Evolutionary conservation across 352 stramenopile species (phyloP).

Genomic region (Pythium aphanidermatum): DNA sequence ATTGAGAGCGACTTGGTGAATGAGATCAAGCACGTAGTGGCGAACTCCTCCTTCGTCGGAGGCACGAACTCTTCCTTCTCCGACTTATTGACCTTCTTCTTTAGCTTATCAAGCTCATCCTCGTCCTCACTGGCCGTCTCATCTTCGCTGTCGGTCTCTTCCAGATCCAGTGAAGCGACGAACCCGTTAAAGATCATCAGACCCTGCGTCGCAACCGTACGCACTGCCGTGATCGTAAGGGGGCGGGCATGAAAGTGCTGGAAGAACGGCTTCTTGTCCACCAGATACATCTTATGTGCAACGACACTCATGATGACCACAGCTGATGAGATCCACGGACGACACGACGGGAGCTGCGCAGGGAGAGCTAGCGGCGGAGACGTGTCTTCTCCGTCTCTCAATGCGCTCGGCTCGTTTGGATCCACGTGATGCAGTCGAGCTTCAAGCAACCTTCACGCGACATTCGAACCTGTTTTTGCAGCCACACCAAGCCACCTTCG

Average conservation of each 20-base stretch:
- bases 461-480: no score
- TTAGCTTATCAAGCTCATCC: slow-evolving; percentile 9
- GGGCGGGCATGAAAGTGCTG: slow-evolving; percentile 75
- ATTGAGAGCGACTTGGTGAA: slow-evolving; percentile 79
- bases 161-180: slow-evolving; percentile 65
- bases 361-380: no score
- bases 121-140: slow-evolving; percentile 26
- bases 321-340: not conserved
- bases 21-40: slow-evolving; percentile 38
- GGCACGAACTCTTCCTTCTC: slow-evolving; percentile 35
- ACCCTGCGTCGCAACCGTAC: slow-evolving; percentile 57
- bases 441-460: slow-evolving; percentile 6
- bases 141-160: slow-evolving; percentile 51
- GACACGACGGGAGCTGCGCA: no score
- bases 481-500: no score
- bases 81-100: slow-evolving; percentile 20
- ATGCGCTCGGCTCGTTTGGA: no score
- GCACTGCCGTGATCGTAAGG: slow-evolving; percentile 57
- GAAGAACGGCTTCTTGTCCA: slow-evolving; percentile 83
- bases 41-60: slow-evolving; percentile 56
- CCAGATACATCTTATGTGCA: slow-evolving; percentile 57
- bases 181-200: slow-evolving; percentile 75
- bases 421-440: no score
- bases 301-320: slow-evolving; percentile 48
- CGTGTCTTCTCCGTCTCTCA: no score